phyloP scores from a whole-genome alignment of 306 rosid genomes.

The Abrus pulchellus region DNA sequence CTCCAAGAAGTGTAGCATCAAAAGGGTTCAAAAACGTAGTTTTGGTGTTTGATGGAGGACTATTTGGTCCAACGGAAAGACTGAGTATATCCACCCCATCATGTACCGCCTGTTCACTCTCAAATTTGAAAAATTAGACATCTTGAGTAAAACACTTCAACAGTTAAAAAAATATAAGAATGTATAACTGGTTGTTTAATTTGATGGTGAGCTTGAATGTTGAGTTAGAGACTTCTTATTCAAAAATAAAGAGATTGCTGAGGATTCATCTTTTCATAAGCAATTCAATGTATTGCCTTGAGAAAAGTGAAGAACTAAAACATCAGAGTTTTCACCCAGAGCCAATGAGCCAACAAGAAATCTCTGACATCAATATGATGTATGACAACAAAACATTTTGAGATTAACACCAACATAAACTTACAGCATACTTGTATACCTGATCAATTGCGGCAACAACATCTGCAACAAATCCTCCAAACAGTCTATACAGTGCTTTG shows the following conservation, averaged over 20 bases:
- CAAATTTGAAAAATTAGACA: conserved; percentile 44
- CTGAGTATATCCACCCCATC: conserved; percentile 99
- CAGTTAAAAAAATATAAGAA: background rate
- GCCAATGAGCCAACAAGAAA: conserved; percentile 7
- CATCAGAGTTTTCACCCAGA: background rate
- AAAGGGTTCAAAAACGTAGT: conserved; percentile 92
- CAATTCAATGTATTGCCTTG: conserved; percentile 23
- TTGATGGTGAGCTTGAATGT: conserved; percentile 17
- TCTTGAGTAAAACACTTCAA: conserved; percentile 24
- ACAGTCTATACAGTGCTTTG: conserved; percentile 94
- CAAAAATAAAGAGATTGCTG: background rate
- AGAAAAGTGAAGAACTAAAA: conserved; percentile 5
- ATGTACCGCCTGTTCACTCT: conserved; percentile 84
- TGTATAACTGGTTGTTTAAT: conserved; percentile 32
- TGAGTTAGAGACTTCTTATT: background rate
- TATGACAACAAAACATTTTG: conserved; percentile 4
- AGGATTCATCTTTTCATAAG: conserved; percentile 22
- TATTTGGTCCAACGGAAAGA: conserved; percentile 97
- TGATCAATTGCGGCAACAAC: conserved; percentile 99
- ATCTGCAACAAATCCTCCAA: conserved; percentile 97
- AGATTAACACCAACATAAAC: conserved; percentile 25
- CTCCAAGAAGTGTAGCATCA: conserved; percentile 97
- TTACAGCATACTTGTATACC: conserved; percentile 55
- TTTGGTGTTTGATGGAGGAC: conserved; percentile 94
- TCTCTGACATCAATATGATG: conserved; percentile 3